Evolutionary conservation across 257 asterid species (phyloP), one percentile per base, ranked within the genome.

Genomic region (Gardenia jasminoides): DNA sequence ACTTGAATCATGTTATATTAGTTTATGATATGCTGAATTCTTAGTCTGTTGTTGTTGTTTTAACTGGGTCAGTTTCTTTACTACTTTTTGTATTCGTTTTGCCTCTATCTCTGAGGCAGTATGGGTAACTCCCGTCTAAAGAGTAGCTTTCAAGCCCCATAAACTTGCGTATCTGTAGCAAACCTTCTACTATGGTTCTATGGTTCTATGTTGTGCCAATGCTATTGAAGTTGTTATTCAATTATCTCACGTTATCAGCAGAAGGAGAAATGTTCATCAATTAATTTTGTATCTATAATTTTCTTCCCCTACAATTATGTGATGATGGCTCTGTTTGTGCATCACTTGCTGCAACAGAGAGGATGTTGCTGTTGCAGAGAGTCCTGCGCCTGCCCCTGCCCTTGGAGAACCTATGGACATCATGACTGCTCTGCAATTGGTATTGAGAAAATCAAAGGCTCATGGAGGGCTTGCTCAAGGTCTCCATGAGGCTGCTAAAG

Each of bases 381-480:
- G 46, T 30, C 70, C 84, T 58, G 78, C 61, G 19, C 75, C 81
- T 46, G 84, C 88, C 56, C 90, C 80, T 44, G 84, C 88, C 64
- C 90, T 89, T 12, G 93, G 91, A 44, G 92, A 90, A 86, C 94
- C 90, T 0, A 88, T 86, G 92, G 94, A 90, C 72, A 85, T 85
- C 72, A 86, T 87, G 91, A 86, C 95, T 13, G 95, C 93, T 13
- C 54, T 90, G 79, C 94, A 90, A 20, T 86, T 89, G 82, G 94
- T 90, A 28, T 81, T 92, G 74, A 88, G 84, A 82, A 92, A 92
- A 80, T 90, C 96, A 12, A 74, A 74, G 69, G 94, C 96, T 43
- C 96, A 92, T 77, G 86, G 92, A 78, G 97, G 97, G 1, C 92
- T 90, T 68, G 75, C 83, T 68, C 86, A 90, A 10, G 97, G 94